Base-by-base conservation (phyloP, 441 rosid genomes). In the California macrophylla region DNA sequence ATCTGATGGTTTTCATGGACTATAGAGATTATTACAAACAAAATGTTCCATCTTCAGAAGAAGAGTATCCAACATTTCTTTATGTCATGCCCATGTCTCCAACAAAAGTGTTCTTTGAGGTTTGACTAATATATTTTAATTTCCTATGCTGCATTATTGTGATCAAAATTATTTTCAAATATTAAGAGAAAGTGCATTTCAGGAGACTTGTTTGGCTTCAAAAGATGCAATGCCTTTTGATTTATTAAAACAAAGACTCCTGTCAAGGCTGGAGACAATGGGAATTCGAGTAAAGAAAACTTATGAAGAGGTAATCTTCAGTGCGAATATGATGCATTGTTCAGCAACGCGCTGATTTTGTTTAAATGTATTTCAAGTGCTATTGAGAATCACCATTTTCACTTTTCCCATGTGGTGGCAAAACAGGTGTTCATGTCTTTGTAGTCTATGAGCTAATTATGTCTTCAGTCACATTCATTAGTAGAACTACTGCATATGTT, bases 171-270 rank as follows among this genome's bases (percentile, higher is more conserved):
- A 61, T 45, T 29, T 73, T 72, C 66, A 69, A 71, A 72, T 69
- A 71, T 52, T 72, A 36, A 66, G 69, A 62, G 76, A 70, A 64
- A 64, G 52, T 68, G 21, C 54, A n/a, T 24, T 79, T 76, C 89
- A 89, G 97, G 98, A 93, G 85, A 91, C 97, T 42, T 93, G 98
- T 78, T 80, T 89, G 82, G 98, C 98, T 66, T 90, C 98, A 25
- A 91, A 89, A 85, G 90, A 87, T 77, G 96, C 85, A 12, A 83
- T 91, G 89, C 95, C 93, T 61, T 87, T 93, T 71, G 95, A 91
- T 71, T 74, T 89, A 74, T 77, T 93, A 30, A 93, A 89, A 80
- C 82, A 71, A 79, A 91, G 86, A 79, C 95, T 93, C 74, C 66
- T 82, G 89, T 76, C 85, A 69, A 87, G 98, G 81, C 78, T 93